Percentiles rank a stretch among this genome's conserved stretches.
Conservation (phyloP, 805 yeast species). For the Candida hungchunana region DNA sequence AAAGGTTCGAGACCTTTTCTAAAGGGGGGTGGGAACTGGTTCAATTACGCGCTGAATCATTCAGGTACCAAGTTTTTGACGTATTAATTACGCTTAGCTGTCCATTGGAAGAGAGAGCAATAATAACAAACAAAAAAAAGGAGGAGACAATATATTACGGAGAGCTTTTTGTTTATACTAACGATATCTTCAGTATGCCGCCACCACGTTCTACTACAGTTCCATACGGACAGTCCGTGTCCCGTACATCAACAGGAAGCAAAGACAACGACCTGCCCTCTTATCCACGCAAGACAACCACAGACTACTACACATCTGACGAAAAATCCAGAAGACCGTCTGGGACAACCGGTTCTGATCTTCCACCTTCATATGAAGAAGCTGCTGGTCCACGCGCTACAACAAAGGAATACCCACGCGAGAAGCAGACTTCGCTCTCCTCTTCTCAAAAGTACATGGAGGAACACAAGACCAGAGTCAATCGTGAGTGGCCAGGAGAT, state of each 20-base stretch:
- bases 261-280: slow-evolving; percentile 27
- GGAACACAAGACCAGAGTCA: slow-evolving; percentile 19
- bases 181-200: slow-evolving; percentile 18
- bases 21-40: too few species aligned
- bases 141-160: background rate
- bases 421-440: slow-evolving; percentile 32
- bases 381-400: slow-evolving; percentile 49
- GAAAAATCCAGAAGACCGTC: slow-evolving; percentile 19
- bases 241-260: slow-evolving; percentile 33
- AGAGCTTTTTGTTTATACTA: slow-evolving; percentile 6
- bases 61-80: too few species aligned
- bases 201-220: slow-evolving; percentile 33
- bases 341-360: slow-evolving; percentile 14
- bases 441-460: slow-evolving; percentile 14
- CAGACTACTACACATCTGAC: slow-evolving; percentile 27
- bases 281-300: slow-evolving; percentile 34
- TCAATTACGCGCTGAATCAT: too few species aligned
- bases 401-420: slow-evolving; percentile 48
- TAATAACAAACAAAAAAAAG: slow-evolving; percentile 4
- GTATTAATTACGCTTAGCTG: too few species aligned
- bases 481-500: slow-evolving; percentile 17
- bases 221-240: slow-evolving; percentile 49
- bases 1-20: too few species aligned
- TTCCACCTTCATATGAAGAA: slow-evolving; percentile 71
- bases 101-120: background rate